Evolutionary conservation across 257 asterid species (phyloP), one percentile per base, ranked within the genome.

Genomic region (Perilla frutescens): DNA sequence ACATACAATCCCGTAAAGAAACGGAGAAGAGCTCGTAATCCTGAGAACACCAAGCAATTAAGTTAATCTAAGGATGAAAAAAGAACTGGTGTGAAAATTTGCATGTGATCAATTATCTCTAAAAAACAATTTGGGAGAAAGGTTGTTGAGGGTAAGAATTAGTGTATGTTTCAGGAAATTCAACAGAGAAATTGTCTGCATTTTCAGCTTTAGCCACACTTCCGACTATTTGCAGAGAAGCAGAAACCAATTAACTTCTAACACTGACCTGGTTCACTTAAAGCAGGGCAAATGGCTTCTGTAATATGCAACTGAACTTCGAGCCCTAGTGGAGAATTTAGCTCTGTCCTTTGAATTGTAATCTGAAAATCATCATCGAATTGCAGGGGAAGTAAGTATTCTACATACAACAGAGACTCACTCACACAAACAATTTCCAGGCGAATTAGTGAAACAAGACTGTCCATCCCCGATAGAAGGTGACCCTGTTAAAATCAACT

Each of bases 181-280:
- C 26, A 66, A 31, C 40, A 44, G 6, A 13, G 20, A 32, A 47
- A 45, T 47, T 29, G n/a, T 31, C 45, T 47, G 59, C 31, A 47
- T 7, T 45, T 66, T n/a, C 44, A 66, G 59, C 59, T 48, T 66
- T 65, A 47, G 43, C 43, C 44, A 31, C 70, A 11, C 4, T 50
- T 50, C 56, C n/a, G 29, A 50, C 7, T 29, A 50, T 50, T 50
- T 50, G 26, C 26, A 50, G 7, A 50, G 29, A 50, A 50, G 26
- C 56, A 66, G 34, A 64, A 70, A 41, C 40, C 40, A 65, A 63
- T 45, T 68, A 68, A 79, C 66, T 70, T 77, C 44, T 64, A 56
- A 65, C n/a, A 80, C 93, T 78, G 81, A 82, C 99, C 98, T 80
- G 98, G 99, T 84, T 92, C 98, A 85, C 99, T 95, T 84, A 95